phyloP scores from a whole-genome alignment of 306 rosid species.

The Canavalia ensiformis region DNA sequence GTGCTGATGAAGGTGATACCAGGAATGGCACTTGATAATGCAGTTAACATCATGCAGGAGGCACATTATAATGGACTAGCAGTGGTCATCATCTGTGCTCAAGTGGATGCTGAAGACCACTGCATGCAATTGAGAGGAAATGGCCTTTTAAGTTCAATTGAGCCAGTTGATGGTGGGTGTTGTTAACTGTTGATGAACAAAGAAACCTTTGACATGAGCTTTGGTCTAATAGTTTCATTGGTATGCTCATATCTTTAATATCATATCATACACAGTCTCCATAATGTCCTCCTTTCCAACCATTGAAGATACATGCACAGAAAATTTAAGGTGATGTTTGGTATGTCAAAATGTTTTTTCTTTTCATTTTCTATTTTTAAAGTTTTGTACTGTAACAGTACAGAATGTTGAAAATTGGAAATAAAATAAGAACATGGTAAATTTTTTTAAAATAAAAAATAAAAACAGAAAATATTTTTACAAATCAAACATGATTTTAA shows the following conservation, averaged over 20 bases:
- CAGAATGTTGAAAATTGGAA: no score
- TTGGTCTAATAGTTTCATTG: conserved; percentile 36
- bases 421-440: no score
- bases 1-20: conserved; percentile 97
- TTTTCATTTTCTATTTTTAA: no score
- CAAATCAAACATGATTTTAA: background rate
- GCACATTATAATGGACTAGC: conserved; percentile 88
- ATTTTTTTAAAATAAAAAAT: no score
- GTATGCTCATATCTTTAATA: background rate
- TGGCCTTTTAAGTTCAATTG: conserved; percentile 89
- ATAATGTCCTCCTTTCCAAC: conserved; percentile 37
- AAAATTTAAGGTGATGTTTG: background rate
- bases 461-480: no score
- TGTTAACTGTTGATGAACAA: conserved; percentile 59
- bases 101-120: conserved; percentile 94
- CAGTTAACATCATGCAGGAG: conserved; percentile 95
- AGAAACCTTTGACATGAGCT: conserved; percentile 29
- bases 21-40: conserved; percentile 89
- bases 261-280: conserved; percentile 26
- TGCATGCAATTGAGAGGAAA: conserved; percentile 95
- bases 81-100: conserved; percentile 87
- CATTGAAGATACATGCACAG: conserved; percentile 42
- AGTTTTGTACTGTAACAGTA: no score
- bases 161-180: conserved; percentile 87
- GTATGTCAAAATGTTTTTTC: no score